Evolutionary conservation across 2,329 filamentous ascomycete species (phyloP).

Genomic region (Colletotrichum sp.): DNA sequence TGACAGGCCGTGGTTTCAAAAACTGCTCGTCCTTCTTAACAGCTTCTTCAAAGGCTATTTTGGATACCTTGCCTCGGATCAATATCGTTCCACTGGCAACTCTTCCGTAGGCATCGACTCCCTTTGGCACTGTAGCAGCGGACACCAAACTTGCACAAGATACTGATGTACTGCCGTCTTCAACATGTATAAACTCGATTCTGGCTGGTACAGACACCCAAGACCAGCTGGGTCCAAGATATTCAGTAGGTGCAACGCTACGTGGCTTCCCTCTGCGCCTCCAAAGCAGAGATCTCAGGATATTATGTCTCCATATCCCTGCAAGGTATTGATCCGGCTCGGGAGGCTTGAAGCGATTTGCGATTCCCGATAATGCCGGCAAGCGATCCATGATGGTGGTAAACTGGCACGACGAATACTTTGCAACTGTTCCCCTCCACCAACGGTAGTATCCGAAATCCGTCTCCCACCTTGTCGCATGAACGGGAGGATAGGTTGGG

Average conservation of each 20-base stretch:
- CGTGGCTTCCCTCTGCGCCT: not conserved
- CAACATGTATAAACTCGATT: not conserved
- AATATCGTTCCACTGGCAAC: not conserved
- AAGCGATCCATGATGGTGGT: not conserved
- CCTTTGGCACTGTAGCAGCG: not conserved
- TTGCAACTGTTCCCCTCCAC: not conserved
- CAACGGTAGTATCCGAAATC: not conserved
- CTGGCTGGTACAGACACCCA: not conserved
- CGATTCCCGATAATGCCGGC: not conserved
- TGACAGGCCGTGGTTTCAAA: not conserved
- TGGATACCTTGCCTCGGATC: not conserved
- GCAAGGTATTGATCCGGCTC: not conserved
- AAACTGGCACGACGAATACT: not conserved
- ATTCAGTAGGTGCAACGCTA: not conserved
- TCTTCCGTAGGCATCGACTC: not conserved
- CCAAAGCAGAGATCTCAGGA: not conserved
- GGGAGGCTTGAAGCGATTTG: not conserved
- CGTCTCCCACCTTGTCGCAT: not conserved
- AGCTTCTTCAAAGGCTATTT: not conserved
- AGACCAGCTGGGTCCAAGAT: not conserved
- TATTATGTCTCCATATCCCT: not conserved
- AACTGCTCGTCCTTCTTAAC: not conserved
- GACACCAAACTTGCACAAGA: not conserved
- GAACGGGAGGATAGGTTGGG: not conserved
- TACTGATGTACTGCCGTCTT: not conserved